These are phyloP conservation scores for Parathielavia appendiculata DNA, from an alignment of 495 filamentous ascomycete genomes.

Conservation along the genomic window DNA sequence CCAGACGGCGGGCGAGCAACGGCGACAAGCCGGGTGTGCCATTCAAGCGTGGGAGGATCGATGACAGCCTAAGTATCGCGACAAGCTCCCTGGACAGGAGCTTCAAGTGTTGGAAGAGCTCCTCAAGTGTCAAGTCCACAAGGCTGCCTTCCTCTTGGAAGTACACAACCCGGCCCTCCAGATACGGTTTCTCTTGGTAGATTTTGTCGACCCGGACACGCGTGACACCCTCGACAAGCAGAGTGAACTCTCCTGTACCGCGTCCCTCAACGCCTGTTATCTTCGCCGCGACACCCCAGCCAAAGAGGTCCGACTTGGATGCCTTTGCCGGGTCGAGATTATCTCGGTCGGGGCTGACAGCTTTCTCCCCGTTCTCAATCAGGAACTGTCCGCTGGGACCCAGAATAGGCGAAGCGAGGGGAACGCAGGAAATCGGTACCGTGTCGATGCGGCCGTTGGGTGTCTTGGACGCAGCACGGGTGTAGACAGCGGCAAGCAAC, in stretches of 20 bases:
- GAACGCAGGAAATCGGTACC: conserved; percentile 76
- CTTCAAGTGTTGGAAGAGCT: conserved; percentile 74
- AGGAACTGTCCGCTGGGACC: conserved; percentile 65
- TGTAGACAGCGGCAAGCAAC: conserved; percentile 70
- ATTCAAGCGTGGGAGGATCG: conserved; percentile 59
- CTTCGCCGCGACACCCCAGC: conserved; percentile 71
- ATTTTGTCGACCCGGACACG: conserved; percentile 72
- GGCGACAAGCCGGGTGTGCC: conserved; percentile 64
- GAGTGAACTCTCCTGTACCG: conserved; percentile 66
- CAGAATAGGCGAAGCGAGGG: conserved; percentile 65
- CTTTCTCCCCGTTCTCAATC: conserved; percentile 50
- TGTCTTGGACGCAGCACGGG: conserved; percentile 56
- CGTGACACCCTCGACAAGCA: conserved; percentile 80
- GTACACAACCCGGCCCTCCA: conserved; percentile 66
- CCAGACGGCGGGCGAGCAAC: conserved; percentile 74
- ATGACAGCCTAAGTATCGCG: conserved; percentile 68
- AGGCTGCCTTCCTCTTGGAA: conserved; percentile 55
- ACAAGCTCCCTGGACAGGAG: conserved; percentile 77
- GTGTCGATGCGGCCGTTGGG: conserved; percentile 56
- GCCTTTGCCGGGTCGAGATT: conserved; percentile 45
- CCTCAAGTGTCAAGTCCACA: conserved; percentile 54
- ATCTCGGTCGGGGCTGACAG: conserved; percentile 33
- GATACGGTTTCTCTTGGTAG: conserved; percentile 72
- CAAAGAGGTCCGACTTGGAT: conserved; percentile 67
- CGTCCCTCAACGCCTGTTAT: conserved; percentile 79